phyloP scores from a whole-genome alignment of 371 early-diverging fungal genomes.

The Mucor sp. region DNA sequence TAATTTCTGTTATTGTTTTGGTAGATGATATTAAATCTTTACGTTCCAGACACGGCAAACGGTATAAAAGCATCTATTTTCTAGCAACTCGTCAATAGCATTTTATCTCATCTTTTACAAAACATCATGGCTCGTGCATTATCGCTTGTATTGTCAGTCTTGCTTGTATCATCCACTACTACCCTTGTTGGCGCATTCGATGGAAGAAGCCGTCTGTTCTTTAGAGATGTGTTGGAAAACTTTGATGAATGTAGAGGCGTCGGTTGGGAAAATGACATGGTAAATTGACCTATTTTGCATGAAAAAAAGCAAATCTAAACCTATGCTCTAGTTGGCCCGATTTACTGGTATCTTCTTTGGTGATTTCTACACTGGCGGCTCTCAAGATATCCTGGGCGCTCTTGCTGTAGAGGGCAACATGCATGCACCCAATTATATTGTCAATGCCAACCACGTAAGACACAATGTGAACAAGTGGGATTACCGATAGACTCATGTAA shows the following conservation, averaged over 20 bases:
- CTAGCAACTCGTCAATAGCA: too few species aligned
- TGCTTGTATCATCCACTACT: neutral
- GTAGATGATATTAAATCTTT: too few species aligned
- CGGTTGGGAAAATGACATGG: neutral
- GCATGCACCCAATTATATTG: conserved; percentile 11
- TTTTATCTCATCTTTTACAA: too few species aligned
- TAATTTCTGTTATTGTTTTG: too few species aligned
- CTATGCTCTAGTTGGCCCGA: conserved; percentile 5
- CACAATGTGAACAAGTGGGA: neutral
- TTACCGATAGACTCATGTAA: neutral
- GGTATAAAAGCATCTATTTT: too few species aligned
- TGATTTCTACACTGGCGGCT: conserved; percentile 20
- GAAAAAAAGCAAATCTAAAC: neutral
- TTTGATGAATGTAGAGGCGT: neutral
- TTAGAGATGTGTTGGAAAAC: neutral
- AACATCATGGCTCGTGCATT: neutral
- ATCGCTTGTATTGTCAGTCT: neutral
- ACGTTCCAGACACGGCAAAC: too few species aligned
- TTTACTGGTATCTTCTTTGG: conserved; percentile 29
- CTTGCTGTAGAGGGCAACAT: conserved; percentile 22
- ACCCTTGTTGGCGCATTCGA: neutral
- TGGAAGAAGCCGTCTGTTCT: neutral
- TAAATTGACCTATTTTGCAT: neutral
- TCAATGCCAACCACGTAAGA: conserved; percentile 8
- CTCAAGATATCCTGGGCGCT: conserved; percentile 22